Evolutionary conservation across 352 stramenopile genomes (phyloP).

Genomic region (Pythium dissimile): DNA sequence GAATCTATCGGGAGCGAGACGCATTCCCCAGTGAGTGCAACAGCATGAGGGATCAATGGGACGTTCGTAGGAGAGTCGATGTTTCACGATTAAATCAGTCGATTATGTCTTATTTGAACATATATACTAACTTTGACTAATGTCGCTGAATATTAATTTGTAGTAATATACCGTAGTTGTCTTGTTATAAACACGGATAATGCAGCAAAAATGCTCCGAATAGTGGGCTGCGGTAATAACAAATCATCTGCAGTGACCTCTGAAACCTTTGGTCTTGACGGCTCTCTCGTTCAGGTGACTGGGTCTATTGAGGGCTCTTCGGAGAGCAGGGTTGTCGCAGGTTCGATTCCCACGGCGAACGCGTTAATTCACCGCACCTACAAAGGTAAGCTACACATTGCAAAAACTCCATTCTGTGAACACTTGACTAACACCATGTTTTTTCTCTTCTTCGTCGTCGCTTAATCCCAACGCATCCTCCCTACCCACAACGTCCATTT

Average conservation of each 20-base stretch:
- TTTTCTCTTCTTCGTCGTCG: neutral
- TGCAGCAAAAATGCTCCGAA: neutral
- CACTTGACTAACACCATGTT: too few relatives aligned
- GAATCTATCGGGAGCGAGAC: too few relatives aligned
- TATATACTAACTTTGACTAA: too few relatives aligned
- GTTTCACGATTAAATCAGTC: too few relatives aligned
- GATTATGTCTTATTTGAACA: too few relatives aligned
- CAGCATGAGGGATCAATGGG: too few relatives aligned
- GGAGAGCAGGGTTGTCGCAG: constrained; percentile 21
- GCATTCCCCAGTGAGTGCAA: too few relatives aligned
- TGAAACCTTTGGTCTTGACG: constrained; percentile 16
- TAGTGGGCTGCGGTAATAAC: constrained; percentile 1
- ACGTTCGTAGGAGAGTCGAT: too few relatives aligned
- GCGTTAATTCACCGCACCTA: constrained; percentile 19
- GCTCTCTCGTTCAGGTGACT: constrained; percentile 12
- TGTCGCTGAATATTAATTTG: too few relatives aligned
- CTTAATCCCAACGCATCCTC: neutral
- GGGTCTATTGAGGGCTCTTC: constrained; percentile 17
- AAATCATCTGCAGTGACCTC: neutral
- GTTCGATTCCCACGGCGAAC: constrained; percentile 12
- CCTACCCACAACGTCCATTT: neutral
- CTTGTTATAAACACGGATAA: neutral
- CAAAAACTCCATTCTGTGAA: neutral
- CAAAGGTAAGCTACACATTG: constrained; percentile 2
- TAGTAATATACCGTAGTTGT: constrained; percentile 2